Percentiles rank a stretch among this genome's conserved stretches.
These are phyloP conservation scores for Porphyrellus cyaneotinctus DNA, from an alignment of 768 basidiomycete genomes.

Conservation along the genomic window DNA sequence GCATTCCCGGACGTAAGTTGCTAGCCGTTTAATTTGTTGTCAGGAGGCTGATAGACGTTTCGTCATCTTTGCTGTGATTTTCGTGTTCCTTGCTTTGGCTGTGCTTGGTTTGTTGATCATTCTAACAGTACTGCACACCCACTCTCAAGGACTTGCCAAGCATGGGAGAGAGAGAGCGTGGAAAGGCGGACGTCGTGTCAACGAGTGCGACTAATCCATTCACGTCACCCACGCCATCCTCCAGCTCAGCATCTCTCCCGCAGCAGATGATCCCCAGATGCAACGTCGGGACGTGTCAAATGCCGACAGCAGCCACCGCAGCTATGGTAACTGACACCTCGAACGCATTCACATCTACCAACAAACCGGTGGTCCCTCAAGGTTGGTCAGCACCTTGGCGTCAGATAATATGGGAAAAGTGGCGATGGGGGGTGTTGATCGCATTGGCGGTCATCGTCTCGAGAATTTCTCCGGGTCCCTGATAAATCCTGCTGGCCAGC, in stretches of 20 bases:
- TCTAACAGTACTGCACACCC: constrained; percentile 62
- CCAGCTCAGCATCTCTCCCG: constrained; percentile 20
- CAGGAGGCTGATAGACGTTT: constrained; percentile 21
- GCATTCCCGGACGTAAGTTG: constrained; percentile 82
- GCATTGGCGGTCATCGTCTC: constrained; percentile 76
- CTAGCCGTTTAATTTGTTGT: constrained; percentile 14
- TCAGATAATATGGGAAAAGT: constrained; percentile 74
- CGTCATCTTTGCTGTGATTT: constrained; percentile 19
- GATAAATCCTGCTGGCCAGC: constrained; percentile 4
- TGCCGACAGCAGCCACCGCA: constrained; percentile 12
- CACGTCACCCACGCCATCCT: constrained; percentile 12
- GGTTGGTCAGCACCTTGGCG: constrained; percentile 64
- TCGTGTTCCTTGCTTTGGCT: constrained; percentile 14
- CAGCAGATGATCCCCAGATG: constrained; percentile 21
- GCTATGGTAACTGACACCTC: constrained; percentile 15
- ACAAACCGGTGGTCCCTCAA: constrained; percentile 32
- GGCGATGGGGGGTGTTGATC: constrained; percentile 78
- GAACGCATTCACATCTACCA: constrained; percentile 22
- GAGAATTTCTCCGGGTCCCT: constrained; percentile 56
- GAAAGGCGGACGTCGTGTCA: constrained; percentile 38
- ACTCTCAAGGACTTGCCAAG: constrained; percentile 77
- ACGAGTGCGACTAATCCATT: constrained; percentile 16
- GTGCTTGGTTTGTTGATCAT: constrained; percentile 18
- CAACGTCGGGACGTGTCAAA: constrained; percentile 18
- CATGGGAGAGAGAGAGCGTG: constrained; percentile 83